A percentile compares a stretch with the other conserved stretches of the same genome.
phyloP scores from a whole-genome alignment of 805 yeast species.

The Soucietia sequanensis region DNA sequence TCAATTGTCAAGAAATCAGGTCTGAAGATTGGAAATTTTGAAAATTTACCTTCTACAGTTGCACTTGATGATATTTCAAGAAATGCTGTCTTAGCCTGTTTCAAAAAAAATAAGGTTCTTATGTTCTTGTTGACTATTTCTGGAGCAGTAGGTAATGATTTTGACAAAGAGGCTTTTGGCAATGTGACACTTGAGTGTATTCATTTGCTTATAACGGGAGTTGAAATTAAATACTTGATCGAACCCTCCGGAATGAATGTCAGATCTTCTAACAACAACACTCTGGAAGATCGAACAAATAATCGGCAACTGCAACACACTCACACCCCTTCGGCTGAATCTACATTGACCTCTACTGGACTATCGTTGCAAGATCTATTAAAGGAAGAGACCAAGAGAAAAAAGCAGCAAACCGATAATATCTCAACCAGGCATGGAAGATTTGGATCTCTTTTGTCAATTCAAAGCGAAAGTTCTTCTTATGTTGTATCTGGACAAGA shows the following conservation, averaged over 20 bases:
- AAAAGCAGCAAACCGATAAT: slow-evolving; percentile 45
- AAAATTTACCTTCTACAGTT: slow-evolving; percentile 57
- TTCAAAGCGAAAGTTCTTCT: slow-evolving; percentile 60
- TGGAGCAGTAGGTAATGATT: slow-evolving; percentile 61
- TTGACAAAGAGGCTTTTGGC: slow-evolving; percentile 60
- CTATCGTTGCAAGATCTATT: slow-evolving; percentile 50
- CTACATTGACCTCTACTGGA: slow-evolving; percentile 29
- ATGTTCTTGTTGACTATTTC: slow-evolving; percentile 69
- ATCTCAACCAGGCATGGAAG: slow-evolving; percentile 80
- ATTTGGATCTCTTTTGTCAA: slow-evolving; percentile 81
- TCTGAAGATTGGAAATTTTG: slow-evolving; percentile 24
- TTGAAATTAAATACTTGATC: slow-evolving; percentile 39
- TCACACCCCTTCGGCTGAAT: slow-evolving; percentile 5
- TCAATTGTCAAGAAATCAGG: slow-evolving; percentile 47
- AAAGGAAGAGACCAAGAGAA: slow-evolving; percentile 58
- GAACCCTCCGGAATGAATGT: slow-evolving; percentile 5
- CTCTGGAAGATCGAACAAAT: background rate
- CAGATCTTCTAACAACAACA: background rate
- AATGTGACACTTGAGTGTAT: slow-evolving; percentile 67
- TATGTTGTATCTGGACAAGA: slow-evolving; percentile 72
- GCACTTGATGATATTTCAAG: slow-evolving; percentile 66
- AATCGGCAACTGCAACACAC: background rate
- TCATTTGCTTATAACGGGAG: slow-evolving; percentile 58
- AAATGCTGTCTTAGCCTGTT: slow-evolving; percentile 54
- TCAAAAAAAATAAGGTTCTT: slow-evolving; percentile 70